Base-by-base conservation (phyloP, 768 basidiomycete species). In the Boletus tylopilopsis region DNA sequence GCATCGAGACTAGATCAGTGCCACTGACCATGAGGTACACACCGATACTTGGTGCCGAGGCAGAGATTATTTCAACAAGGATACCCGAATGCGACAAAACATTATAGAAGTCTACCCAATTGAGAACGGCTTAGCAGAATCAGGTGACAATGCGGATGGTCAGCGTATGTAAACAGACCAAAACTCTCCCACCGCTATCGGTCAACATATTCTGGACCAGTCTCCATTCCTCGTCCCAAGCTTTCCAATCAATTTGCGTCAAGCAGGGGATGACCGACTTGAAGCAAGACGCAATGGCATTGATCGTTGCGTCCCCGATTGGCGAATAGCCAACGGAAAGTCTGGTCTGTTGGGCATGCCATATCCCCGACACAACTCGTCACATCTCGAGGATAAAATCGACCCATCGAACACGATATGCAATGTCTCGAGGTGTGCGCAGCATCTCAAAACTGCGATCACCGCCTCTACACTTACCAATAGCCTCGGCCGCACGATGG, bases 241-340 rank as follows among this genome's bases (percentile, higher is more conserved):
- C 33, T 1, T 3, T 38, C 9, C 18, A 19, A 11, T 50, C 57
- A 13, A 58, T 50, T 3, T 25, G 18, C 32, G 34, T 29, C 42
- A 58, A 25, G 6, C 41, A 29, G 6, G 59, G 59, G 50, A 63
- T 56, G 29, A 58, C 27, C 22, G 45, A 27, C n/a, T 42, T 30
- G 3, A 63, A 43, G 43, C 56, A 54, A 6, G 42, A 24, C 6
- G 54, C 56, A 4, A 61, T 47, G 6, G 13, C 34, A 7, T 25
- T 2, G 5, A 52, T 18, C 3, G 21, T 42, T 8, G 34, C 43
- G n/a, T 55, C 46, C 15, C 5, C 19, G 27, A 64, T 51, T 0
- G 56, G 59, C 12, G 62, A 61, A 44, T 45, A 45, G 12, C 62
- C 62, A 13, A 63, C 43, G 13, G 32, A 9, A 1, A 63, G n/a